phyloP scores from a whole-genome alignment of 768 basidiomycete species.

The Amanita subjunquillea region DNA sequence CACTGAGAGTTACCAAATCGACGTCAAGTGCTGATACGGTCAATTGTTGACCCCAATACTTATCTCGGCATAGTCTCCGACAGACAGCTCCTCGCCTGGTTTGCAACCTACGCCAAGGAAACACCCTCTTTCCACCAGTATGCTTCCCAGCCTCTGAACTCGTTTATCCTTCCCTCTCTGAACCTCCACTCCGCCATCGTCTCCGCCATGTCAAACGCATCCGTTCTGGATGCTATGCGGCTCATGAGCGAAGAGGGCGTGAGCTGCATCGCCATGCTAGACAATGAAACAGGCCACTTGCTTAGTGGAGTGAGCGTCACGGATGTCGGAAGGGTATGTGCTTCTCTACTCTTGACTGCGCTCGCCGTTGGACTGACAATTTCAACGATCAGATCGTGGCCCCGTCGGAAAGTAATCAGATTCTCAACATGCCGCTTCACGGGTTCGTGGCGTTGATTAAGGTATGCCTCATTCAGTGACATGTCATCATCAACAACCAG shows the following conservation, averaged over 20 bases:
- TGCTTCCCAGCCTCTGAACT: slow-evolving; percentile 43
- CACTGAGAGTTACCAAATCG: neutral
- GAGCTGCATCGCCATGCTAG: slow-evolving; percentile 70
- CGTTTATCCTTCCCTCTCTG: slow-evolving; percentile 54
- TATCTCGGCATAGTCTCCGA: slow-evolving; percentile 73
- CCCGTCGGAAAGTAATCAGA: slow-evolving; percentile 72
- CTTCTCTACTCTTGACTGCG: neutral
- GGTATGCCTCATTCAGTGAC: slow-evolving; percentile 22
- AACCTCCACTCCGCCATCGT: slow-evolving; percentile 55
- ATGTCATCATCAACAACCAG: neutral
- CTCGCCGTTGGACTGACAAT: neutral
- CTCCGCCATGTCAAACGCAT: slow-evolving; percentile 46
- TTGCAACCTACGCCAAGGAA: slow-evolving; percentile 41
- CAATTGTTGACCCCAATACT: slow-evolving; percentile 29
- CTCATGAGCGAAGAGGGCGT: slow-evolving; percentile 83
- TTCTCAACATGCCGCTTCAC: slow-evolving; percentile 56
- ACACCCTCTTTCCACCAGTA: slow-evolving; percentile 34
- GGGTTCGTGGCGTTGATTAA: slow-evolving; percentile 68
- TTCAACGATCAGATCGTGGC: slow-evolving; percentile 48
- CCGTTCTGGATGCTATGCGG: slow-evolving; percentile 73
- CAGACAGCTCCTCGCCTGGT: slow-evolving; percentile 59
- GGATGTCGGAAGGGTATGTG: slow-evolving; percentile 61
- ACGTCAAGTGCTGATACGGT: slow-evolving; percentile 43
- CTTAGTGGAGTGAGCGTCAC: slow-evolving; percentile 77
- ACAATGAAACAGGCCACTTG: slow-evolving; percentile 50